These are phyloP conservation scores for Rubroshorea leprosula DNA, from an alignment of 345 rosid genomes.

Conservation along the genomic window DNA sequence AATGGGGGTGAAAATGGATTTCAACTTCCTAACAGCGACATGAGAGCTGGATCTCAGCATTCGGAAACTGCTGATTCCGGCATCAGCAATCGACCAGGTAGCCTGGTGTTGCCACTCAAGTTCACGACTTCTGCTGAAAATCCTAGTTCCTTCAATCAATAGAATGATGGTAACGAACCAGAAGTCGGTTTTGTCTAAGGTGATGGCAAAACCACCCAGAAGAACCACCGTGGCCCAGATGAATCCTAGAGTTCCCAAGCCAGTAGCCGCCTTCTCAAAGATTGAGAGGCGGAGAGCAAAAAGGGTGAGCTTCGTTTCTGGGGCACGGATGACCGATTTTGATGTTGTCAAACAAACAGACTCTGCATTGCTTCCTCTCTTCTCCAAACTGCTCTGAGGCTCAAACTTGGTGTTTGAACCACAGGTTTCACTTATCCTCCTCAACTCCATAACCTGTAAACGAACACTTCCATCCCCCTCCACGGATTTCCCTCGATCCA, in stretches of 20 bases:
- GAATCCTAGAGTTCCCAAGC: constrained; percentile 79
- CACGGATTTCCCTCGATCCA: constrained; percentile 28
- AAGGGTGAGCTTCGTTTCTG: constrained; percentile 81
- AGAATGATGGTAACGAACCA: constrained; percentile 77
- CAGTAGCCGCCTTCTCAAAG: constrained; percentile 78
- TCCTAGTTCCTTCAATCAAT: constrained; percentile 76
- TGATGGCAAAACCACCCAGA: constrained; percentile 84
- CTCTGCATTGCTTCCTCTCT: constrained; percentile 39
- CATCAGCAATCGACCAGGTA: constrained; percentile 69
- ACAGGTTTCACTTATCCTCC: constrained; percentile 35
- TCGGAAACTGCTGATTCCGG: constrained; percentile 65
- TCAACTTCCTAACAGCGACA: constrained; percentile 25
- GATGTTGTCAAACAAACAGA: constrained; percentile 25
- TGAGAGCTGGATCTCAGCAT: constrained; percentile 48
- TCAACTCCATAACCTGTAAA: constrained; percentile 42
- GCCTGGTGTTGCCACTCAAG: constrained; percentile 95
- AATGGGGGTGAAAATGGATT: constrained; percentile 20
- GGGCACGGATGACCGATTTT: constrained; percentile 31
- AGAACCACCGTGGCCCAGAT: constrained; percentile 97
- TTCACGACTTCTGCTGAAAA: constrained; percentile 87
- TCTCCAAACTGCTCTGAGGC: constrained; percentile 38
- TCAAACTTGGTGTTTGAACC: constrained; percentile 55
- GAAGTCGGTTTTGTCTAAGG: constrained; percentile 70
- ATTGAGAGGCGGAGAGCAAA: constrained; percentile 79
- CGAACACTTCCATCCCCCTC: constrained; percentile 47